These are phyloP conservation scores for Amoeboaphelidium protococcarum DNA, from an alignment of 371 early-diverging fungal species.

Conservation along the genomic window DNA sequence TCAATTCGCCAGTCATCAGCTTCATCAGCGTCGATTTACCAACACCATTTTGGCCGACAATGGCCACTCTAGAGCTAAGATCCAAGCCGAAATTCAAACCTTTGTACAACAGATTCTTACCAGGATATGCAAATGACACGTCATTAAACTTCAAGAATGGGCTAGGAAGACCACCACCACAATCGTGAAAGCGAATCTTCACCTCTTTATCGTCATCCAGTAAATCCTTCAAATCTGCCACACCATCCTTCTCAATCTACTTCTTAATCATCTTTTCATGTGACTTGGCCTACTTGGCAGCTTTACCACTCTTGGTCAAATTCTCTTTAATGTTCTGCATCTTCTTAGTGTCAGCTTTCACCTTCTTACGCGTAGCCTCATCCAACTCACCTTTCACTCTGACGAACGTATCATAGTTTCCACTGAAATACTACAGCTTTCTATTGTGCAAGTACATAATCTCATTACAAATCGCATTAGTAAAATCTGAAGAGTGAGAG, in stretches of 20 bases:
- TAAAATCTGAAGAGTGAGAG: conserved; percentile 60
- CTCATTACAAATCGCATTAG: conserved; percentile 13
- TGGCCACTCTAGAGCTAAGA: conserved; percentile 24
- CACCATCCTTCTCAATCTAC: background rate
- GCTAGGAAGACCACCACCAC: background rate
- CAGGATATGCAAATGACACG: conserved; percentile 1
- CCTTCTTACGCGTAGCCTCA: conserved; percentile 7
- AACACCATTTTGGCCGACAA: conserved; percentile 53
- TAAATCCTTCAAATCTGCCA: background rate
- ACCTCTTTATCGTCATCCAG: background rate
- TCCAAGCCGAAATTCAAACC: conserved; percentile 32
- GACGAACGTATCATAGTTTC: conserved; percentile 43
- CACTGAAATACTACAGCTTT: conserved; percentile 31
- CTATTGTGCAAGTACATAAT: conserved; percentile 18
- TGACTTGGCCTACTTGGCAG: conserved; percentile 18
- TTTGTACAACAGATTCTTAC: conserved; percentile 15
- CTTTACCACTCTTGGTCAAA: conserved; percentile 13
- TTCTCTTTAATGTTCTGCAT: conserved; percentile 13
- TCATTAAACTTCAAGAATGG: background rate
- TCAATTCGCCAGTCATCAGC: conserved; percentile 52
- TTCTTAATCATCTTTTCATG: conserved; percentile 5
- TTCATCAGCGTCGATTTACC: conserved; percentile 74
- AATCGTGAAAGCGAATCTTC: background rate
- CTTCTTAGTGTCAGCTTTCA: conserved; percentile 10
- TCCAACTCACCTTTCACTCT: conserved; percentile 27